Evolutionary conservation across 169 alveolate species (phyloP).

Genomic region (Eimeria sp.): DNA sequence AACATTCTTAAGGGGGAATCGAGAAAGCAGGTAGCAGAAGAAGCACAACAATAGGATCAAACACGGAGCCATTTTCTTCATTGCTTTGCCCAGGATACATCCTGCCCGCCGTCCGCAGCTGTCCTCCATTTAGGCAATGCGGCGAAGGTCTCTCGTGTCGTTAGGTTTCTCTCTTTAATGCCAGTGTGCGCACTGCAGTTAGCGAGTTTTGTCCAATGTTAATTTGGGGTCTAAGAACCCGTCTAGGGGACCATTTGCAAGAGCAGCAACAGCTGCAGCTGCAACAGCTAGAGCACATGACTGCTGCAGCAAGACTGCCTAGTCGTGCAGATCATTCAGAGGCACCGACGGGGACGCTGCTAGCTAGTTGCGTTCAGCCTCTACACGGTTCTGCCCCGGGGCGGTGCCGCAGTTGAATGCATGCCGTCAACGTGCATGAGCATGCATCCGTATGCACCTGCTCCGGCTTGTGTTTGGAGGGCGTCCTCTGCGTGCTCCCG

Average conservation of each 20-base stretch:
- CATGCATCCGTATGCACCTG: neutral
- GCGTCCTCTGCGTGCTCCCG: neutral
- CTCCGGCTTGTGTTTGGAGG: conserved; percentile 7
- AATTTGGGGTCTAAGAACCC: neutral
- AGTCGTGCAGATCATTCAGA: neutral
- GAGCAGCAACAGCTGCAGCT: neutral
- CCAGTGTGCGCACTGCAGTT: conserved; percentile 22
- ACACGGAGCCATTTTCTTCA: neutral
- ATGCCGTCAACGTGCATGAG: neutral
- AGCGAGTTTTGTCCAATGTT: neutral
- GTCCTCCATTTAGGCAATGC: neutral
- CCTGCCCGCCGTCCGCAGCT: neutral
- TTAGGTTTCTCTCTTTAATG: neutral
- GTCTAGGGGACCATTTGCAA: neutral
- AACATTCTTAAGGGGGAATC: neutral
- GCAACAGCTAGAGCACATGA: too few species aligned
- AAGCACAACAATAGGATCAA: neutral
- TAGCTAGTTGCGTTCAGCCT: conserved; percentile 14
- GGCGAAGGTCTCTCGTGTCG: conserved; percentile 15
- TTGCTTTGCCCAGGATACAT: neutral
- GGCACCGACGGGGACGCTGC: neutral
- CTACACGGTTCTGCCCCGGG: neutral
- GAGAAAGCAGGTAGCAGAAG: neutral
- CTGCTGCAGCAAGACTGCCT: neutral
- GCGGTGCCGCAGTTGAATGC: neutral